Evolutionary conservation across 2,329 filamentous ascomycete genomes (phyloP).

Genomic region (Colletotrichum limetticola): DNA sequence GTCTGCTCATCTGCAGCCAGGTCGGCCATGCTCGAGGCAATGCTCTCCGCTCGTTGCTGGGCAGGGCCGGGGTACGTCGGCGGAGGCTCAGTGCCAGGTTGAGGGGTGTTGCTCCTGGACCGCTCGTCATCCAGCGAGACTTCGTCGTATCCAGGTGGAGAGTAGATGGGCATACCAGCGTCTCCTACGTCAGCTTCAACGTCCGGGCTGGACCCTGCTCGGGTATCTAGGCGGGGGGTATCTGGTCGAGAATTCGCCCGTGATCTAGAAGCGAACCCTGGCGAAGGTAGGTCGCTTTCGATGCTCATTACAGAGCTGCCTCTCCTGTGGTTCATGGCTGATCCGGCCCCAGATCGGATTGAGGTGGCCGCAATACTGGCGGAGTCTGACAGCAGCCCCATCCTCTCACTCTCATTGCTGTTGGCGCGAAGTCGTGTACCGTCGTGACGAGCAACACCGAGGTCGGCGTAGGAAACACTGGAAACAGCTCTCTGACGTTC

Average conservation of each 20-base stretch:
- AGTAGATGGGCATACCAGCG: conserved; percentile 53
- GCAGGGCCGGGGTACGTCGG: conserved; percentile 60
- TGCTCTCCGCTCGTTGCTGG: conserved; percentile 34
- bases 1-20: conserved; percentile 21
- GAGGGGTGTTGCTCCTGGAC: conserved; percentile 53
- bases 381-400: conserved; percentile 77
- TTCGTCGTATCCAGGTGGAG: conserved; percentile 66
- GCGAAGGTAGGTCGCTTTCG: conserved; percentile 56
- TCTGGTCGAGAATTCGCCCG: conserved; percentile 54
- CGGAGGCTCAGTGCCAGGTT: conserved; percentile 55
- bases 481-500: conserved; percentile 75
- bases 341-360: conserved; percentile 46
- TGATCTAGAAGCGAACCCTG: conserved; percentile 48
- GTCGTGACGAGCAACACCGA: conserved; percentile 82
- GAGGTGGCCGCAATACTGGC: conserved; percentile 66
- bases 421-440: conserved; percentile 80
- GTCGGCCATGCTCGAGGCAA: conserved; percentile 38
- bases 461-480: conserved; percentile 79
- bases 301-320: conserved; percentile 68
- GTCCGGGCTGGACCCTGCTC: conserved; percentile 63
- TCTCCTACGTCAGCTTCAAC: conserved; percentile 63
- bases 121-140: conserved; percentile 54
- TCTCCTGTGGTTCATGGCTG: conserved; percentile 51
- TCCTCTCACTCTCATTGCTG: conserved; percentile 77
- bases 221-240: conserved; percentile 51